Conservation (phyloP, 768 basidiomycete species). For the Pisolithus tinctorius region DNA sequence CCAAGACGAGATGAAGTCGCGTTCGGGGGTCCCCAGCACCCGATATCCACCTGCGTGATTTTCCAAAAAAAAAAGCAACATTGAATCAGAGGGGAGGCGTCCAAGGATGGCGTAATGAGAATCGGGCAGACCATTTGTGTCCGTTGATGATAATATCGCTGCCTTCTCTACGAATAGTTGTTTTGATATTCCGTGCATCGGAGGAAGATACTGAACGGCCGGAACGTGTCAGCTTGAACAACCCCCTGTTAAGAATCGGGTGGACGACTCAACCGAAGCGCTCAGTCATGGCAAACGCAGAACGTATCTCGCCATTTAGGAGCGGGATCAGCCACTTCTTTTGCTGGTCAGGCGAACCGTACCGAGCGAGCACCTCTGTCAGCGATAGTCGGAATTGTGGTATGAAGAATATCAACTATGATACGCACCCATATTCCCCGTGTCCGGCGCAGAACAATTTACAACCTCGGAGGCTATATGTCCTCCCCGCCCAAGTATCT, state of each 20-base stretch:
- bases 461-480: constrained; percentile 79
- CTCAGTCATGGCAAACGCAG: constrained; percentile 97
- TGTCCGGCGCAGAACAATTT: constrained; percentile 96
- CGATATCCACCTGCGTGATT: constrained; percentile 81
- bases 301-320: constrained; percentile 88
- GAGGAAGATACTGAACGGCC: constrained; percentile 65
- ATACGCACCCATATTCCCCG: constrained; percentile 92
- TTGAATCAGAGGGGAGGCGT: constrained; percentile 1
- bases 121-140: constrained; percentile 74
- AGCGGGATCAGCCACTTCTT: constrained; percentile 84
- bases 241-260: background rate
- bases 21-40: constrained; percentile 93
- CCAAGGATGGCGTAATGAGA: background rate
- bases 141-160: constrained; percentile 90
- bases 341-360: constrained; percentile 88
- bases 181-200: constrained; percentile 92
- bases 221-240: constrained; percentile 7
- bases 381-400: background rate
- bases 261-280: constrained; percentile 53
- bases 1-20: constrained; percentile 88
- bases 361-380: constrained; percentile 92
- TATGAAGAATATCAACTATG: background rate
- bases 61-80: background rate
- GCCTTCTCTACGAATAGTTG: constrained; percentile 77
- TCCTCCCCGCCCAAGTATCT: constrained; percentile 79